These are phyloP conservation scores for Trichoderma endophyticum DNA, from an alignment of 2,329 filamentous ascomycete genomes.

Conservation along the genomic window DNA sequence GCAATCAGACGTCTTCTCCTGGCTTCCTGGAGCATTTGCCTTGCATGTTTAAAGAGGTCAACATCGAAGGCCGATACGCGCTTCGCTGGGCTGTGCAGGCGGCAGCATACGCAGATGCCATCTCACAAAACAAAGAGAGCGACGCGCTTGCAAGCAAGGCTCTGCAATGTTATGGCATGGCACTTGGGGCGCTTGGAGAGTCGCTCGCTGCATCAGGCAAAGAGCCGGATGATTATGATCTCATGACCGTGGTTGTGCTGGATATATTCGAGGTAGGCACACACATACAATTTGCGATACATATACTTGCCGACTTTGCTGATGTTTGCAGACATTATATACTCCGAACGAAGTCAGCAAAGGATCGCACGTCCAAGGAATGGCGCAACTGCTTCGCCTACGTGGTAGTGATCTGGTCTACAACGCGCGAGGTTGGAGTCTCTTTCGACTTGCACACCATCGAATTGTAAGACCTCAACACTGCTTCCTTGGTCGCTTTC, in stretches of 20 bases:
- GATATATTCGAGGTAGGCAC: constrained; percentile 39
- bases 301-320: no score
- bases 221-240: constrained; percentile 37
- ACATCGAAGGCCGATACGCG: constrained; percentile 35
- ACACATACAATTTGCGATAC: not conserved
- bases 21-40: constrained; percentile 41
- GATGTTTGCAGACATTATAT: constrained; percentile 32
- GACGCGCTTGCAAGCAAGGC: constrained; percentile 24
- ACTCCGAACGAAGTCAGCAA: constrained; percentile 25
- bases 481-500: not conserved
- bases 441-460: constrained; percentile 40
- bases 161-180: constrained; percentile 35
- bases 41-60: constrained; percentile 37
- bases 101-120: constrained; percentile 32
- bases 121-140: constrained; percentile 23
- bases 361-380: constrained; percentile 38
- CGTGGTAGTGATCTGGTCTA: constrained; percentile 36
- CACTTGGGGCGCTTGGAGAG: constrained; percentile 33
- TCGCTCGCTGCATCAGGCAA: constrained; percentile 32
- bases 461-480: constrained; percentile 25
- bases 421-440: constrained; percentile 37
- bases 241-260: constrained; percentile 40
- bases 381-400: constrained; percentile 39
- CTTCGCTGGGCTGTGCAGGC: constrained; percentile 39
- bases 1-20: constrained; percentile 30